A percentile compares a stretch with the other conserved stretches of the same genome.
Evolutionary conservation across 805 yeast species (phyloP).

Genomic region (Ogataea neopini): DNA sequence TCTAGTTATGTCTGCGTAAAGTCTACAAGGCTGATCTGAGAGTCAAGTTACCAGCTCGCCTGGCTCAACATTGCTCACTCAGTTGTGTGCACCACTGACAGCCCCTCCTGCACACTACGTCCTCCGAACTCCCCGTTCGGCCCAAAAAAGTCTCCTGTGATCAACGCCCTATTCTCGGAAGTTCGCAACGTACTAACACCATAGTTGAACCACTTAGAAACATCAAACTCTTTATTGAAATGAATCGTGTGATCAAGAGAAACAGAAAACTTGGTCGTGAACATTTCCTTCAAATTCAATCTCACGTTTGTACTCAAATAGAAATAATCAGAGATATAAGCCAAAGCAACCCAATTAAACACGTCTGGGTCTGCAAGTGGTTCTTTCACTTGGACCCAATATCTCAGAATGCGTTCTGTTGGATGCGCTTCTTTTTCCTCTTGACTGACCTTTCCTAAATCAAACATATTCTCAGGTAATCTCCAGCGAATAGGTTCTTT

Average conservation of each 20-base stretch:
- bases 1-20: no score
- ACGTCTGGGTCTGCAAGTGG: constrained; percentile 27
- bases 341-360: constrained; percentile 56
- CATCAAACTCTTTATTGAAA: constrained; percentile 56
- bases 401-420: constrained; percentile 31
- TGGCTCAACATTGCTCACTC: neutral
- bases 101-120: constrained; percentile 66
- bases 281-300: constrained; percentile 46
- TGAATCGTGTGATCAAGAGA: constrained; percentile 68
- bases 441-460: constrained; percentile 24
- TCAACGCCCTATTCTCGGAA: constrained; percentile 51
- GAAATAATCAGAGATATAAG: constrained; percentile 59
- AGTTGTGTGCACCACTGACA: constrained; percentile 35
- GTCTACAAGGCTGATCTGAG: no score
- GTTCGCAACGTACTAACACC: constrained; percentile 50
- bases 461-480: constrained; percentile 36
- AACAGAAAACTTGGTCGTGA: constrained; percentile 51
- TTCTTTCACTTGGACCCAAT: constrained; percentile 35
- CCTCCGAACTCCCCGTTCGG: constrained; percentile 54
- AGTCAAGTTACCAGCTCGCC: neutral
- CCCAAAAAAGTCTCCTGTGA: constrained; percentile 59
- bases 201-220: constrained; percentile 47
- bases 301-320: constrained; percentile 54
- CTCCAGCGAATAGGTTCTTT: constrained; percentile 38
- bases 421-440: constrained; percentile 20